phyloP scores from a whole-genome alignment of 2,329 filamentous ascomycete species.

The Colletotrichum sp. region DNA sequence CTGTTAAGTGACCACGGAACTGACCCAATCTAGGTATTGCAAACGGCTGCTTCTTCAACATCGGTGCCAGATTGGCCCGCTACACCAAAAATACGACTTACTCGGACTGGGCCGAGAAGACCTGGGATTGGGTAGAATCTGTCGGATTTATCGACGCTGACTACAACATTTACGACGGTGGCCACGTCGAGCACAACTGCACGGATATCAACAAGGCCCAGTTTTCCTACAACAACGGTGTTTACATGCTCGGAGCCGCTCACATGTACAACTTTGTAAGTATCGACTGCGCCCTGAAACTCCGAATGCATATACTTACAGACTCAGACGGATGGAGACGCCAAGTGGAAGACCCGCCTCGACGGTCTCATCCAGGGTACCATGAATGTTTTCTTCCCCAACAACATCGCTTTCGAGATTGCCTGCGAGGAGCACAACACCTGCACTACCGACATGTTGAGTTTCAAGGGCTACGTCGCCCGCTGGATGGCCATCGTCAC shows the following conservation, averaged over 20 bases:
- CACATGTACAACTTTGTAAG: slow-evolving; percentile 67
- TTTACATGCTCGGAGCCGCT: slow-evolving; percentile 63
- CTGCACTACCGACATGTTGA: slow-evolving; percentile 68
- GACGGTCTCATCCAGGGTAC: slow-evolving; percentile 43
- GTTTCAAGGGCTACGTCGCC: slow-evolving; percentile 67
- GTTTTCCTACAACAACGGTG: slow-evolving; percentile 66
- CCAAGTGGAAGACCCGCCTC: slow-evolving; percentile 57
- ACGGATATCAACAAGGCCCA: slow-evolving; percentile 59
- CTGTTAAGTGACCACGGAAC: not conserved
- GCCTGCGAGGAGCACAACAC: slow-evolving; percentile 60
- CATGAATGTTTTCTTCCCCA: slow-evolving; percentile 55
- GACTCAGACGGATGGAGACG: slow-evolving; percentile 48
- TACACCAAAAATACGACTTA: slow-evolving; percentile 74
- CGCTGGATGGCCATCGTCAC: slow-evolving; percentile 61
- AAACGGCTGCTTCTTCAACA: slow-evolving; percentile 68
- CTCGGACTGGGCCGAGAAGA: slow-evolving; percentile 63
- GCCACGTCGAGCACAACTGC: slow-evolving; percentile 57
- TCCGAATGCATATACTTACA: slow-evolving; percentile 1
- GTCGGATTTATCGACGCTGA: slow-evolving; percentile 65
- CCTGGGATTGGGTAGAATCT: slow-evolving; percentile 65
- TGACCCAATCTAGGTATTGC: slow-evolving; percentile 51
- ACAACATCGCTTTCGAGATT: slow-evolving; percentile 63
- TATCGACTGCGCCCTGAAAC: not conserved
- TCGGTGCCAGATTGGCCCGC: slow-evolving; percentile 71
- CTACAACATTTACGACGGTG: slow-evolving; percentile 67